Base-by-base conservation (phyloP, 805 yeast genomes). In the Ogataea henricii region DNA sequence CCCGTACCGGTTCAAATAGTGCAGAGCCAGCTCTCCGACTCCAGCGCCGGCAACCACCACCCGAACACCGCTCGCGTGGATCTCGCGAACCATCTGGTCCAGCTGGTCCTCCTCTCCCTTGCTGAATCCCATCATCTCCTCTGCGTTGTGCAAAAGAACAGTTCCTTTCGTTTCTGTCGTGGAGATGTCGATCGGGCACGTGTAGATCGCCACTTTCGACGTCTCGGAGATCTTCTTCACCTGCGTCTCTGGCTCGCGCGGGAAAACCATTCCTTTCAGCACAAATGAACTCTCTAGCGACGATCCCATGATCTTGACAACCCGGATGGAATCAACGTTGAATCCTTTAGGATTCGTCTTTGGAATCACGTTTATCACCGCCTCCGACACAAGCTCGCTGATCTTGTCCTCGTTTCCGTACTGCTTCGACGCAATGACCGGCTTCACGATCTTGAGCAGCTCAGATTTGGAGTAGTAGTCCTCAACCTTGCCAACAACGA, bases 81-180 rank as follows among this genome's bases (percentile, higher is more conserved):
- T 82, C 64, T 87, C 94, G 64, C 85, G 85, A 56, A 92, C 85
- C 69, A 86, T 78, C 64, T 80, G 82, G 64, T 94, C 97, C 60
- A 94, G 79, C 67, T 89, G 97, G 45, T 83, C 85, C 70, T 94
- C 99, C 71, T 94, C 99, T 60, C 97, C 98, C 74, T 86, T 88
- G 56, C 96, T 81, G 72, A 94, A 94, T 62, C 90, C 95, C 55
- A 92, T 76, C 97, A 94, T 91, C 70, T 94, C 98, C 68, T 92
- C 79, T 10, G 99, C 99, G 63, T 89, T 91, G 72, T 94, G 97
- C 56, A 94, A 78, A 60, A 94, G 75, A 41, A 94, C 99, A 13
- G 99, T 94, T 43, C 99, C 98, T 72, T 92, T 92, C 18, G 98
- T 92, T 72, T 94, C 99, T n/a, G 99, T 91, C 51, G 90, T 85